These are phyloP conservation scores for Paradendryphiella salina DNA, from an alignment of 2,329 filamentous ascomycete species.

Conservation along the genomic window DNA sequence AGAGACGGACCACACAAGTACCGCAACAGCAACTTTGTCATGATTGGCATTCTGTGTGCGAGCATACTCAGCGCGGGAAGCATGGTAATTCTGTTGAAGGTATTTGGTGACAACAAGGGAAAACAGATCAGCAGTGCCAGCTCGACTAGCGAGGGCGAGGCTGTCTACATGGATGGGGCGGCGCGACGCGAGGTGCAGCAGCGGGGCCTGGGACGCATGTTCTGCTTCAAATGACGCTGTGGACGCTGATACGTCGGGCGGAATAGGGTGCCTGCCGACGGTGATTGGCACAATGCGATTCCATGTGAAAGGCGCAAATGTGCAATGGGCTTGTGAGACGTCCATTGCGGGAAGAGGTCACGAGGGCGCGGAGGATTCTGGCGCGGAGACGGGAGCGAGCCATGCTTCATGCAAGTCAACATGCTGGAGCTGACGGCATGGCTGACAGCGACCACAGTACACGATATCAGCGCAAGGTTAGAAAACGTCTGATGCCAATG, in stretches of 20 bases:
- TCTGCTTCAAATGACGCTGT: slow-evolving; percentile 30
- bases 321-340: slow-evolving; percentile 14
- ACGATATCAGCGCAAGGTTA: not conserved
- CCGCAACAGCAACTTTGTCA: slow-evolving; percentile 80
- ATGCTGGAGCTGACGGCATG: slow-evolving; percentile 29
- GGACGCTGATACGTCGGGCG: slow-evolving; percentile 5
- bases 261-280: slow-evolving; percentile 6
- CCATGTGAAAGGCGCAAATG: slow-evolving; percentile 10
- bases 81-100: slow-evolving; percentile 67
- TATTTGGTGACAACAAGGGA: slow-evolving; percentile 46
- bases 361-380: slow-evolving; percentile 13
- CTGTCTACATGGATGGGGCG: slow-evolving; percentile 51
- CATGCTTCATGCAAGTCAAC: slow-evolving; percentile 35
- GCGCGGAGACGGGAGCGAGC: slow-evolving; percentile 12
- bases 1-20: slow-evolving; percentile 67
- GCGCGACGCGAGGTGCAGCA: slow-evolving; percentile 49
- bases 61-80: slow-evolving; percentile 73
- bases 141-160: slow-evolving; percentile 56
- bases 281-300: slow-evolving; percentile 4
- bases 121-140: slow-evolving; percentile 42
- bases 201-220: slow-evolving; percentile 46
- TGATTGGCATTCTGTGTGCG: slow-evolving; percentile 80
- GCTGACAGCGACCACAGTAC: slow-evolving; percentile 10
- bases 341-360: slow-evolving; percentile 23
- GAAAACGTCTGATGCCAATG: not conserved